These are phyloP conservation scores for Colletotrichum eremochloae DNA, from an alignment of 2,329 filamentous ascomycete species.

Conservation along the genomic window DNA sequence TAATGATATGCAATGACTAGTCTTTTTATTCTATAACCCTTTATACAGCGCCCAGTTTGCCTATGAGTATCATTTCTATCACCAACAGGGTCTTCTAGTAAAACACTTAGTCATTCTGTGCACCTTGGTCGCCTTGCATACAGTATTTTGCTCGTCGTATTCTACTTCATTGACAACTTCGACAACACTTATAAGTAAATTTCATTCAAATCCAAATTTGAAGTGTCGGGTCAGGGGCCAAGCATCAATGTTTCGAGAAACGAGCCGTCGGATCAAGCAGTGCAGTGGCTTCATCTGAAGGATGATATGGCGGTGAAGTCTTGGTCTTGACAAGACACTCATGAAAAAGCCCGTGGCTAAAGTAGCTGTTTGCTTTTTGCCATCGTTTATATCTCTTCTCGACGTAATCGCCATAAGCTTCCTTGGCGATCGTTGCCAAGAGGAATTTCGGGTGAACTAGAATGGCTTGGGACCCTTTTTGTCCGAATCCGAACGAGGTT, in stretches of 20 bases:
- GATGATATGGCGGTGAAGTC: conserved; percentile 10
- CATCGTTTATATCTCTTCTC: background rate
- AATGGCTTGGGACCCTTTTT: conserved; percentile 57
- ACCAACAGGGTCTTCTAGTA: too few relatives aligned
- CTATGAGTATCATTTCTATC: too few relatives aligned
- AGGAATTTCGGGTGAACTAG: conserved; percentile 53
- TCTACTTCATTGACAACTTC: too few relatives aligned
- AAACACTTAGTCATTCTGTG: too few relatives aligned
- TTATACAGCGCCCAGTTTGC: too few relatives aligned
- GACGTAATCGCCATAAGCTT: conserved; percentile 35
- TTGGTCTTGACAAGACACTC: background rate
- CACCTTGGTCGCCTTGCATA: too few relatives aligned
- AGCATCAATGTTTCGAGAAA: background rate
- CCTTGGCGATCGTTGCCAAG: conserved; percentile 47
- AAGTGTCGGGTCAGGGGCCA: too few relatives aligned
- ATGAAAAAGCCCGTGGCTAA: too few relatives aligned
- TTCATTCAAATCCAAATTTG: too few relatives aligned
- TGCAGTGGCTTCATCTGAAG: background rate
- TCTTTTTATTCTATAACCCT: too few relatives aligned
- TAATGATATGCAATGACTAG: too few relatives aligned
- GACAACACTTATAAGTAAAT: background rate
- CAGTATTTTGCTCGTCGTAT: too few relatives aligned
- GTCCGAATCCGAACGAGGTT: conserved; percentile 60
- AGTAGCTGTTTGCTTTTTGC: background rate
- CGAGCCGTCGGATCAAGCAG: conserved; percentile 16